Base-by-base conservation (phyloP, 306 rosid species). In the Cicer judaicum region DNA sequence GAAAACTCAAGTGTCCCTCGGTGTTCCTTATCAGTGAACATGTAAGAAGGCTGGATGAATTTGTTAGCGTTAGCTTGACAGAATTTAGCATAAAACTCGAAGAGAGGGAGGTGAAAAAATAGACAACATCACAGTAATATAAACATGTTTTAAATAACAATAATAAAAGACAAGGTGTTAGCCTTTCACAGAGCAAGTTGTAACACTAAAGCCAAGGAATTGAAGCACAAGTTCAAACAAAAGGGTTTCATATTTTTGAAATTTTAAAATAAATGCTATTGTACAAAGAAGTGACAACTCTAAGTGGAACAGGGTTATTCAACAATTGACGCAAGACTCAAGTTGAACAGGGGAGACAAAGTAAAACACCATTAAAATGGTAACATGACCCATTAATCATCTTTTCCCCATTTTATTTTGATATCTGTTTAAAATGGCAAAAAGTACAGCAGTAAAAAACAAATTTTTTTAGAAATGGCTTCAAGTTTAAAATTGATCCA, bases 21-120 rank as follows among this genome's bases (percentile, higher is more conserved):
- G 85, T 92, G 99, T 77, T 95, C 99, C 81, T 87, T 95, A 71
- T 90, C 95, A 21, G 97, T 95, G 83, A 95, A 95, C 99, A 92
- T 90, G 84, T 95, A 95, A 16, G 99, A 95, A 29, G 99, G 99
- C 99, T 95, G 99, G 91, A 87, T 61, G 77, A 52, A 86, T 75
- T 77, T 50, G 7, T 46, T 8, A 10, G 42, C 39, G 64, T 80
- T 71, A 77, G 74, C 74, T 75, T 40, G 64, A 56, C 49, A 76
- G 48, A 67, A 63, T 60, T 79, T 42, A 56, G 67, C 46, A 56
- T 43, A 44, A 60, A 59, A 41, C 40, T 56, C 4, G 4, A 24
- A 64, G 59, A 76, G 74, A 55, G 42, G 73, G 48, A 6, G n/a
- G 15, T 40, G 36, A 13, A 0, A 64, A 75, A 68, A 10, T 21